Evolutionary conservation across 208 protist species (phyloP).

Genomic region (Herpetomonas samuelpessoai): DNA sequence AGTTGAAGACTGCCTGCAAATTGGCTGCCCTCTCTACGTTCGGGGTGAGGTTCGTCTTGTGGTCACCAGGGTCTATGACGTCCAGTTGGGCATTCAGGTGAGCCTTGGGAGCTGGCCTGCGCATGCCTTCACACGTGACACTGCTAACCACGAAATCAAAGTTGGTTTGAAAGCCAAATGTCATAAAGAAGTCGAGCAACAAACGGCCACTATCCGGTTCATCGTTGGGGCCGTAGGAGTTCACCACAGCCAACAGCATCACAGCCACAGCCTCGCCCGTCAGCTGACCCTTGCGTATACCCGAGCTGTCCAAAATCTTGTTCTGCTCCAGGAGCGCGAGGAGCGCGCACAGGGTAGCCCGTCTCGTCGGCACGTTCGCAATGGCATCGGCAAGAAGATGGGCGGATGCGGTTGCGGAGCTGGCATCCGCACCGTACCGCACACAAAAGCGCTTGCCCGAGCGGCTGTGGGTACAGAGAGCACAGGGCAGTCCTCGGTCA

Average conservation of each 20-base stretch:
- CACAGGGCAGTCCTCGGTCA: conserved; percentile 29
- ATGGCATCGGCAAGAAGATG: conserved; percentile 14
- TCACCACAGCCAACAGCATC: conserved; percentile 42
- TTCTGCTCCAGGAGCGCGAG: conserved; percentile 41
- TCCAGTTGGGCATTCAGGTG: conserved; percentile 34
- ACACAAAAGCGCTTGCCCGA: conserved; percentile 28
- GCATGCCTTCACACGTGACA: conserved; percentile 22
- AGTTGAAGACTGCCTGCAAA: conserved; percentile 48
- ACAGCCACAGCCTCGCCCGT: conserved; percentile 35
- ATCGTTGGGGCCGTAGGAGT: conserved; percentile 29
- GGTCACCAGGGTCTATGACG: conserved; percentile 30
- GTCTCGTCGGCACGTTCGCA: conserved; percentile 11
- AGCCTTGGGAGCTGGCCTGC: conserved; percentile 14
- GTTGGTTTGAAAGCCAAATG: conserved; percentile 41
- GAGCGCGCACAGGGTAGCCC: conserved; percentile 19
- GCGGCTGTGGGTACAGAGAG: conserved; percentile 22
- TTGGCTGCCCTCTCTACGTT: conserved; percentile 25
- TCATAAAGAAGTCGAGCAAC: conserved; percentile 44
- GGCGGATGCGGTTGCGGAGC: conserved; percentile 12
- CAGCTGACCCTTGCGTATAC: conserved; percentile 16
- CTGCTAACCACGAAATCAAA: conserved; percentile 28
- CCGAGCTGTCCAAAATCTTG: conserved; percentile 36
- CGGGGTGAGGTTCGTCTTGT: conserved; percentile 24
- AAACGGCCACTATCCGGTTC: conserved; percentile 25
- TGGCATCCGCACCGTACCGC: conserved; percentile 31